These are phyloP conservation scores for Colletotrichum brevisporum DNA, from an alignment of 2,329 filamentous ascomycete genomes.

Conservation along the genomic window DNA sequence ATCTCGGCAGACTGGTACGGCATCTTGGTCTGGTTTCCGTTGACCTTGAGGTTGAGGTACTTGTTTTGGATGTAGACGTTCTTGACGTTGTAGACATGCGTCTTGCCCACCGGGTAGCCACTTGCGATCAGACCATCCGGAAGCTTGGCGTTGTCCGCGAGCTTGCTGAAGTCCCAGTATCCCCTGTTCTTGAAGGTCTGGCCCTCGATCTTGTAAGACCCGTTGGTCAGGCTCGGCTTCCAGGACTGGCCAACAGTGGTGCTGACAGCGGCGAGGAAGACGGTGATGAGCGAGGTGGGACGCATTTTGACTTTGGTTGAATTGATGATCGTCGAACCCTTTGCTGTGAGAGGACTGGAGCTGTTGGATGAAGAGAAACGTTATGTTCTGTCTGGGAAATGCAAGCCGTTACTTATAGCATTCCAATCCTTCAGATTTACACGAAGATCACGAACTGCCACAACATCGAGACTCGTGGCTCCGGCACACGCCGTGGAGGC, in stretches of 20 bases:
- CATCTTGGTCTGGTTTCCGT: constrained; percentile 44
- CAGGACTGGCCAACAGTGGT: constrained; percentile 11
- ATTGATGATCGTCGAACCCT: neutral
- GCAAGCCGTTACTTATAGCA: constrained; percentile 8
- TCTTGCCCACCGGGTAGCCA: constrained; percentile 41
- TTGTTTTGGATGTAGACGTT: constrained; percentile 45
- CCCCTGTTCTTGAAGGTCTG: constrained; percentile 15
- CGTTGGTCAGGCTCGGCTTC: constrained; percentile 5
- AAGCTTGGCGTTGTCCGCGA: constrained; percentile 25
- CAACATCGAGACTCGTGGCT: neutral
- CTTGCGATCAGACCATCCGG: constrained; percentile 44
- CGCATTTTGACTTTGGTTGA: constrained; percentile 22
- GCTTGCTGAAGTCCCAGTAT: constrained; percentile 24
- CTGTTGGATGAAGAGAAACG: neutral
- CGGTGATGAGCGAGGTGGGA: constrained; percentile 12
- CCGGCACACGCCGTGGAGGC: constrained; percentile 9
- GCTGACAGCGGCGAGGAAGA: constrained; percentile 8
- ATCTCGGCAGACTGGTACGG: constrained; percentile 47
- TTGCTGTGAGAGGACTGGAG: neutral
- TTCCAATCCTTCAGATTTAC: neutral
- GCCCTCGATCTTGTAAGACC: constrained; percentile 11
- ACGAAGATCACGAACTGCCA: neutral
- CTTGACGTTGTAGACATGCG: constrained; percentile 29
- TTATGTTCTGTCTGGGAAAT: neutral
- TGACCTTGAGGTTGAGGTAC: constrained; percentile 48